These are phyloP conservation scores for Boletus barrowsii DNA, from an alignment of 768 basidiomycete species.

Conservation along the genomic window DNA sequence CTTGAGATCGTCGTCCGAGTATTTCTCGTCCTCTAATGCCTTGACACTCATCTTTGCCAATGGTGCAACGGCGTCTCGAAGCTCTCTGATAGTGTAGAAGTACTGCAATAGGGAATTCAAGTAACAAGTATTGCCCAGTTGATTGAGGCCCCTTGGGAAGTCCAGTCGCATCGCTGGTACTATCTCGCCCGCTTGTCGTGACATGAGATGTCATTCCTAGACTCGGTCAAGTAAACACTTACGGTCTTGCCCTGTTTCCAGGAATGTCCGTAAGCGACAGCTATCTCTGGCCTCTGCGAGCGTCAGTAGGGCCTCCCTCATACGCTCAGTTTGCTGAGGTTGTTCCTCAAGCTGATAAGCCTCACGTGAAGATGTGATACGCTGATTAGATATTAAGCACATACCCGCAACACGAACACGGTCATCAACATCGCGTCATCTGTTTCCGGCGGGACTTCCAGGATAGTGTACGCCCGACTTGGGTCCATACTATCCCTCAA, in stretches of 20 bases:
- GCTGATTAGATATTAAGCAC: conserved; percentile 15
- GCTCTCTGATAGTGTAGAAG: conserved; percentile 92
- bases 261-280: conserved; percentile 60
- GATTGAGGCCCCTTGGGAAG: conserved; percentile 82
- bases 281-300: conserved; percentile 78
- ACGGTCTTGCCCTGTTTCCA: conserved; percentile 74
- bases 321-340: conserved; percentile 61
- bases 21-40: conserved; percentile 61
- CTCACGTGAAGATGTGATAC: conserved; percentile 6
- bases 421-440: conserved; percentile 78
- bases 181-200: conserved; percentile 60
- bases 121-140: conserved; percentile 87
- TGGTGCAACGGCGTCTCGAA: conserved; percentile 70
- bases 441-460: conserved; percentile 67
- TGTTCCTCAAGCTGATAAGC: conserved; percentile 63
- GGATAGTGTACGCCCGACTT: conserved; percentile 64
- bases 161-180: conserved; percentile 52
- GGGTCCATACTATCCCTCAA: conserved; percentile 62
- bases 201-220: conserved; percentile 2
- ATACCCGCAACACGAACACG: conserved; percentile 67
- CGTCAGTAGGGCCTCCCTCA: conserved; percentile 68
- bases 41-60: conserved; percentile 56
- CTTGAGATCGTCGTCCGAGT: conserved; percentile 78
- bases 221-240: conserved; percentile 33
- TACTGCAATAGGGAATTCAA: conserved; percentile 80